Evolutionary conservation across 176 grass and related monocot genomes (phyloP).

Genomic region (Hordeum vulgare): DNA sequence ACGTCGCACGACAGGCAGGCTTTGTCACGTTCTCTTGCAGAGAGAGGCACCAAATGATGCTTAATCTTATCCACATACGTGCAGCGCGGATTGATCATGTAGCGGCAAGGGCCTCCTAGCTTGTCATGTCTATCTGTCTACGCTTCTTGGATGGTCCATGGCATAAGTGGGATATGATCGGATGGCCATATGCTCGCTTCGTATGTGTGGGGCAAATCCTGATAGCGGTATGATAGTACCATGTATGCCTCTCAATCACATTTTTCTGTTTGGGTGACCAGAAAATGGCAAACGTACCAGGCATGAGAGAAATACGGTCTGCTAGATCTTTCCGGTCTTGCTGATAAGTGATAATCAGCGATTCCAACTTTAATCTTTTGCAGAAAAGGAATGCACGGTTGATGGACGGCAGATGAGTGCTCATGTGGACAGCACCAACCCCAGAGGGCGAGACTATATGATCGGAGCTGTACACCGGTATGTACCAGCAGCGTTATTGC

Average conservation of each 20-base stretch:
- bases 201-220: background rate
- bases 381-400: background rate
- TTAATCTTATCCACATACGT: conserved; percentile 1
- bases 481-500: background rate
- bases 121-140: background rate
- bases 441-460: background rate
- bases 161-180: background rate
- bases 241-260: background rate
- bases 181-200: background rate
- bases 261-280: background rate
- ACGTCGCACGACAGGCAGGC: background rate
- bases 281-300: conserved; percentile 10
- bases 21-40: background rate
- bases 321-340: conserved; percentile 9
- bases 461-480: too few species aligned
- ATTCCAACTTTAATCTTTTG: background rate
- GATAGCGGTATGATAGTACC: background rate
- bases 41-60: background rate
- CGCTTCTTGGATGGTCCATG: background rate
- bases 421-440: background rate
- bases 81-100: conserved; percentile 1
- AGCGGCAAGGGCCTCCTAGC: background rate
- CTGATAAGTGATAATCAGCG: background rate
- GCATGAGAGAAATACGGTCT: background rate
- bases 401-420: background rate